Evolutionary conservation across 2,329 filamentous ascomycete genomes (phyloP).

Genomic region (Scleromitrula shiraiana): DNA sequence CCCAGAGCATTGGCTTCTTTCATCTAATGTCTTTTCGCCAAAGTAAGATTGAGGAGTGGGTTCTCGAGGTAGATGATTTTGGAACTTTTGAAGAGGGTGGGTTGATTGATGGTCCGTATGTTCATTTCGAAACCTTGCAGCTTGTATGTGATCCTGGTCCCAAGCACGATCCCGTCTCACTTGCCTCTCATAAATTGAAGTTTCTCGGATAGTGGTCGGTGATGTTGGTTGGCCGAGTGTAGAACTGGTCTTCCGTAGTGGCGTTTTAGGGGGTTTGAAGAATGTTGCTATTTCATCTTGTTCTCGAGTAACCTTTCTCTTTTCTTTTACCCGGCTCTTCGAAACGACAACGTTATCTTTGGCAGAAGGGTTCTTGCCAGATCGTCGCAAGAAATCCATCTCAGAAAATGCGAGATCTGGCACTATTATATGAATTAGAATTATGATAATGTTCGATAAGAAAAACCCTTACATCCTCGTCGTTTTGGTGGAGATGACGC

Average conservation of each 20-base stretch:
- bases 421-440: slow-evolving; percentile 32
- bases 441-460: not conserved
- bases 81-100: not conserved
- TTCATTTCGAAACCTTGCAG: not conserved
- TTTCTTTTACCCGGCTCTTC: slow-evolving; percentile 23
- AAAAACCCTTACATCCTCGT: slow-evolving; percentile 31
- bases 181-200: slow-evolving; percentile 2
- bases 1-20: slow-evolving; percentile 9
- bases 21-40: not conserved
- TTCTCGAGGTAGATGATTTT: not conserved
- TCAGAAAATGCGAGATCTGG: slow-evolving; percentile 45
- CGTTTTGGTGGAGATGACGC: slow-evolving; percentile 30
- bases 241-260: slow-evolving; percentile 9
- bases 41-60: not conserved
- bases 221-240: slow-evolving; percentile 6
- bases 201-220: not conserved
- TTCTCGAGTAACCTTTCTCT: slow-evolving; percentile 13
- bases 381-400: slow-evolving; percentile 37
- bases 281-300: slow-evolving; percentile 26
- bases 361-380: slow-evolving; percentile 12
- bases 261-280: slow-evolving; percentile 19
- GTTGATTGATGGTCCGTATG: not conserved
- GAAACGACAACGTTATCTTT: slow-evolving; percentile 24
- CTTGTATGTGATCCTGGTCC: not conserved
- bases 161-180: not conserved